A percentile compares a stretch with the other conserved stretches of the same genome.
Conservation (phyloP, 202 grass and related monocot species). For the Cymbopogon flexuosus region DNA sequence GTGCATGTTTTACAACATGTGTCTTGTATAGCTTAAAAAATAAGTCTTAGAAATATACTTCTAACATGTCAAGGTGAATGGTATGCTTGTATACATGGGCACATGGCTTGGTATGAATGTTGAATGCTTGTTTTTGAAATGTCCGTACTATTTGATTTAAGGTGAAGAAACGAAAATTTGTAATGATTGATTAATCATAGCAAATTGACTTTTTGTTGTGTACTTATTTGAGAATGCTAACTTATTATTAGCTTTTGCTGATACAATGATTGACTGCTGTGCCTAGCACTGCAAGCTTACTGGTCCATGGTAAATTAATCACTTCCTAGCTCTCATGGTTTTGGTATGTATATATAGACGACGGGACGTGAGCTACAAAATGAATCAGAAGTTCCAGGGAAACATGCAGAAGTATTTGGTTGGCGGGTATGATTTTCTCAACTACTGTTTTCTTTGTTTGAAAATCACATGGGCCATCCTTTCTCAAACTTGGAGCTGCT, state of each 20-base stretch:
- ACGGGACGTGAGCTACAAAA: conserved; percentile 76
- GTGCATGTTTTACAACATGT: background rate
- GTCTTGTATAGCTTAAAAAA: background rate
- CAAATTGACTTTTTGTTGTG: background rate
- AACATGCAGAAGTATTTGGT: conserved; percentile 90
- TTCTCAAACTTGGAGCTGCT: conserved; percentile 18
- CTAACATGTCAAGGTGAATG: background rate
- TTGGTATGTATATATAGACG: conserved; percentile 41
- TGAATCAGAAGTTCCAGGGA: conserved; percentile 76
- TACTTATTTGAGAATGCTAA: background rate
- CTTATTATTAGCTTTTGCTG: background rate
- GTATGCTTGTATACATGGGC: background rate
- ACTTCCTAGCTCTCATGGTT: conserved; percentile 17
- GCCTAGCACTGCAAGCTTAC: background rate
- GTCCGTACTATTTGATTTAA: background rate
- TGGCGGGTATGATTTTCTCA: conserved; percentile 43
- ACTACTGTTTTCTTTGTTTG: background rate
- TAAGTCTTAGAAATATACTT: background rate
- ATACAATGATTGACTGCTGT: background rate
- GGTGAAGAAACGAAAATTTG: background rate
- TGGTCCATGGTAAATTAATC: background rate
- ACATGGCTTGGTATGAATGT: background rate
- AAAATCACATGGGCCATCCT: background rate
- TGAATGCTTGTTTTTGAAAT: background rate
- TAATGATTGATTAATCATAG: conserved; percentile 13